A percentile compares a stretch with the other conserved stretches of the same genome.
Evolutionary conservation across 306 rosid genomes (phyloP).

Genomic region (Cicer judaicum): DNA sequence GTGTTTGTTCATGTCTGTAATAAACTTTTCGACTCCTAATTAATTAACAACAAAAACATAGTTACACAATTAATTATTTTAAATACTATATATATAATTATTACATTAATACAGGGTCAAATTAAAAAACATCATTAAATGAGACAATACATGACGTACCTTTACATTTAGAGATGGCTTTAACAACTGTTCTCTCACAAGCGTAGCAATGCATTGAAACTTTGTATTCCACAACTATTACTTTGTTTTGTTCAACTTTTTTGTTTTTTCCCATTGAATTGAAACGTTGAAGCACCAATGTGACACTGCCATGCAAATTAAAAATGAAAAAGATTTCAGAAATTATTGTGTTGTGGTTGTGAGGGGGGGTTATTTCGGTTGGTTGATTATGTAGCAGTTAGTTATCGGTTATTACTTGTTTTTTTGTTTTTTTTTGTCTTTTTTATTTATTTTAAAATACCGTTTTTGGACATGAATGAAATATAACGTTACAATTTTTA

Average conservation of each 20-base stretch:
- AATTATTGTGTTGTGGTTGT: not conserved
- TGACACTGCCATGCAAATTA: constrained; percentile 22
- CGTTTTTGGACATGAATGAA: not conserved
- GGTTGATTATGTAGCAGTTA: not conserved
- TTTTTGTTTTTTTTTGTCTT: not conserved
- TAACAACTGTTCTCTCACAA: constrained; percentile 76
- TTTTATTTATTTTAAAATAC: not conserved
- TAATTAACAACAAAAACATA: not conserved
- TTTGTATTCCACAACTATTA: constrained; percentile 57
- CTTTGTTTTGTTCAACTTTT: constrained; percentile 48
- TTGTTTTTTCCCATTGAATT: constrained; percentile 65
- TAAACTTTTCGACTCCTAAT: constrained; percentile 75
- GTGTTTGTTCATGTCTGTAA: constrained; percentile 68
- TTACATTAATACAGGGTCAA: not conserved
- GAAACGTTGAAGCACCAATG: constrained; percentile 11
- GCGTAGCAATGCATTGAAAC: constrained; percentile 83
- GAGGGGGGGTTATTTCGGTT: not conserved
- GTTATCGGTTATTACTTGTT: constrained; percentile 38
- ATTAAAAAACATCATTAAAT: not conserved
- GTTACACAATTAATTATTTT: not conserved
- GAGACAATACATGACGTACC: constrained; percentile 47
- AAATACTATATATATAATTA: not conserved
- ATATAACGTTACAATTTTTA: not conserved
- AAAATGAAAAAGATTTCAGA: not conserved
- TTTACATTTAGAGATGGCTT: constrained; percentile 69